A percentile compares a stretch with the other conserved stretches of the same genome.
Conservation (phyloP, 208 protist genomes). For the Acanthamoeba triangularis region DNA sequence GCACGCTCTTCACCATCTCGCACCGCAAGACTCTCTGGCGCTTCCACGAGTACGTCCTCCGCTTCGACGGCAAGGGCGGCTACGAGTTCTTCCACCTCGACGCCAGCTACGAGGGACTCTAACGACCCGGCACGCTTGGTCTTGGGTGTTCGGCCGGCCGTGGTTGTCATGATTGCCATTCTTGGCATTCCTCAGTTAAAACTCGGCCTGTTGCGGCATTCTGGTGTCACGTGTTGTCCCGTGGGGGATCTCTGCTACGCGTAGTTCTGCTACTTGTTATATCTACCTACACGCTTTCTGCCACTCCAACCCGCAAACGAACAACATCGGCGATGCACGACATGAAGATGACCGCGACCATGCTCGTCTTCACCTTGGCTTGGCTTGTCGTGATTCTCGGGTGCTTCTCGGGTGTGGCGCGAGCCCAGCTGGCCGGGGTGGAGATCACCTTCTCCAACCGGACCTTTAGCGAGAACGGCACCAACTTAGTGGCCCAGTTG, state of each 20-base stretch:
- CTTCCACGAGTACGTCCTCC: constrained; percentile 86
- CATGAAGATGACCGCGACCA: not conserved
- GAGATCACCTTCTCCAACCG: not conserved
- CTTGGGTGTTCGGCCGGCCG: not conserved
- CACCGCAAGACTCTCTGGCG: constrained; percentile 86
- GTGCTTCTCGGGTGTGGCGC: not conserved
- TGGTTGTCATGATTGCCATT: not conserved
- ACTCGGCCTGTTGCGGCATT: too few relatives aligned
- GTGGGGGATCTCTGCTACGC: too few relatives aligned
- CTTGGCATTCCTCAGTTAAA: too few relatives aligned
- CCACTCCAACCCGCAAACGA: too few relatives aligned
- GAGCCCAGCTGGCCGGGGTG: not conserved
- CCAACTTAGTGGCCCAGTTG: not conserved
- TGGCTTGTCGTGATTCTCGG: not conserved
- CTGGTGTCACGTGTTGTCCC: too few relatives aligned
- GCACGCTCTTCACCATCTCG: constrained; percentile 87
- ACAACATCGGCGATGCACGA: not conserved
- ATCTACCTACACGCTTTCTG: too few relatives aligned
- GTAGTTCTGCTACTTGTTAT: too few relatives aligned
- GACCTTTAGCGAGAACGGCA: not conserved
- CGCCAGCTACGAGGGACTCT: constrained; percentile 49
- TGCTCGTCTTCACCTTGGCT: not conserved
- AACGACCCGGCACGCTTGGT: not conserved
- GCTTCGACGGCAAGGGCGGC: constrained; percentile 86
- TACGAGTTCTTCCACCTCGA: constrained; percentile 79